Conservation (phyloP, 805 yeast genomes). For the Helenozyma baotianmanensis region DNA sequence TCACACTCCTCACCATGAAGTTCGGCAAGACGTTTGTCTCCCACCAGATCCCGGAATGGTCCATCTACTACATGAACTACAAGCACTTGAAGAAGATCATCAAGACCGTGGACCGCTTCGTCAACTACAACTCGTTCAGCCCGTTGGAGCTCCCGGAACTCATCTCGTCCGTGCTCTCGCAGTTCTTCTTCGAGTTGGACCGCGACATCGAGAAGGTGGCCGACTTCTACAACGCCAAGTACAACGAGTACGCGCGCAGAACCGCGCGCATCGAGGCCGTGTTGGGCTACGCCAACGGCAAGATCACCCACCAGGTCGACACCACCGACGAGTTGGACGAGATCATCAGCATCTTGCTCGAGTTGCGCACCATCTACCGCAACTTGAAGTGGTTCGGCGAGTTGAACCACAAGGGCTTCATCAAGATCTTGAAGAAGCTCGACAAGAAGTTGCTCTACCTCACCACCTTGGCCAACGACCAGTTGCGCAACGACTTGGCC, state of each 20-base stretch:
- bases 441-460: conserved; percentile 62
- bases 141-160: conserved; percentile 22
- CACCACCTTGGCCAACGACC: conserved; percentile 19
- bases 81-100: conserved; percentile 78
- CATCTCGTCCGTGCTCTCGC: conserved; percentile 48
- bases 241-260: conserved; percentile 68
- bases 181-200: conserved; percentile 74
- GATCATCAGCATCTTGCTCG: conserved; percentile 54
- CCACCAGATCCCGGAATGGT: conserved; percentile 96
- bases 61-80: conserved; percentile 75
- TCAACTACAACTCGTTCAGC: conserved; percentile 29
- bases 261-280: conserved; percentile 42
- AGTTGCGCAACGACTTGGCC: conserved; percentile 9
- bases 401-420: conserved; percentile 82
- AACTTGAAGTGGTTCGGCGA: conserved; percentile 94
- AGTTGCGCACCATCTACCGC: conserved; percentile 68
- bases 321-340: conserved; percentile 40
- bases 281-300: conserved; percentile 26
- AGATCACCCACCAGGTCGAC: conserved; percentile 28
- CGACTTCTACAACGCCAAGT: conserved; percentile 69
- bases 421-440: conserved; percentile 82
- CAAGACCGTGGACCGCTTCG: conserved; percentile 50
- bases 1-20: too few species aligned
- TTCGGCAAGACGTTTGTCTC: conserved; percentile 74
- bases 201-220: conserved; percentile 79